Evolutionary conservation across 2,329 filamentous ascomycete genomes (phyloP).

Genomic region (Dactylella cylindrospora): DNA sequence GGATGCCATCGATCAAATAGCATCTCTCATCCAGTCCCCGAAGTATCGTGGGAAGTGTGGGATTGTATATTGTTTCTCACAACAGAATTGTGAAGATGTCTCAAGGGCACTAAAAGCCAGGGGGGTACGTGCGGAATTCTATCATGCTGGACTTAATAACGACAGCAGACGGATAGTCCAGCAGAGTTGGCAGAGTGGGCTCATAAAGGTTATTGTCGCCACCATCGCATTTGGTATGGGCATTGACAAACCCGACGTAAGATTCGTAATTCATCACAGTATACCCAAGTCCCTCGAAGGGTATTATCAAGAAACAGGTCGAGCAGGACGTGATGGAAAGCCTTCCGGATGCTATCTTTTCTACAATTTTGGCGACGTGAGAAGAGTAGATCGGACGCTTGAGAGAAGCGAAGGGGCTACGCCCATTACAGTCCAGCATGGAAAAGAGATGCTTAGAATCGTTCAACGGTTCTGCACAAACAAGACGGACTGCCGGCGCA

Average conservation of each 20-base stretch:
- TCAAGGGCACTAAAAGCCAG: conserved; percentile 66
- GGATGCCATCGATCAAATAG: conserved; percentile 59
- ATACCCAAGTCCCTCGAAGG: conserved; percentile 94
- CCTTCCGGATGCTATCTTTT: conserved; percentile 86
- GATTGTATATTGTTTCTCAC: conserved; percentile 89
- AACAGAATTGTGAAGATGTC: conserved; percentile 77
- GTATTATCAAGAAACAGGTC: conserved; percentile 97
- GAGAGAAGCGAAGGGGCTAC: conserved; percentile 71
- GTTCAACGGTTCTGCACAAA: conserved; percentile 91
- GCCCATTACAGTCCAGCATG: conserved; percentile 63
- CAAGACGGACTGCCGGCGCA: conserved; percentile 78
- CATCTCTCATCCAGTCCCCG: conserved; percentile 64
- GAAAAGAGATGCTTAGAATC: conserved; percentile 79
- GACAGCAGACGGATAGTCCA: conserved; percentile 72
- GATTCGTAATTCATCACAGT: conserved; percentile 91
- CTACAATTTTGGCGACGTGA: conserved; percentile 78
- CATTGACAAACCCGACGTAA: conserved; percentile 96
- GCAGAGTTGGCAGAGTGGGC: conserved; percentile 76
- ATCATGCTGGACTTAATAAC: conserved; percentile 76
- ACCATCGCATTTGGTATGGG: conserved; percentile 99
- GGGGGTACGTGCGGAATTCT: conserved; percentile 74
- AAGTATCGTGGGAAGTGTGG: conserved; percentile 74
- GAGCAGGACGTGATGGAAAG: conserved; percentile 87
- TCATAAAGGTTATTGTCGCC: conserved; percentile 85
- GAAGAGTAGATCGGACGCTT: conserved; percentile 76